Conservation (phyloP, 305 asterid species). For the Rubia occidens region DNA sequence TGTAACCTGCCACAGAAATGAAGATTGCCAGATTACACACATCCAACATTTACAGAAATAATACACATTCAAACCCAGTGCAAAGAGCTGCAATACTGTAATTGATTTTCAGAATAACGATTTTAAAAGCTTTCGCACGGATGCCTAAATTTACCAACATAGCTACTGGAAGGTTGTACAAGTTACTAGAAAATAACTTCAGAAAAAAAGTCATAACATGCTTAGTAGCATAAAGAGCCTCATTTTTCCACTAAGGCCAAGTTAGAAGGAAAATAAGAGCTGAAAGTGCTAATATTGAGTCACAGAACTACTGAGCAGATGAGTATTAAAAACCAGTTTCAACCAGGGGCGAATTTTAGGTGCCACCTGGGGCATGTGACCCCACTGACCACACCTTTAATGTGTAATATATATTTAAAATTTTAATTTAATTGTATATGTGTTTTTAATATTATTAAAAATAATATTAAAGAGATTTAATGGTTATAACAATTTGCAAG, state of each 20-base stretch:
- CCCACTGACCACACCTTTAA: no score
- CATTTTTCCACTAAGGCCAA: neutral
- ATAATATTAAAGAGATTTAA: no score
- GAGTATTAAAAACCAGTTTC: neutral
- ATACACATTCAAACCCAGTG: neutral
- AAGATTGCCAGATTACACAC: neutral
- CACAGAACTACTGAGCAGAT: neutral
- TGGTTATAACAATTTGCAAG: no score
- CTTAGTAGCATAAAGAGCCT: neutral
- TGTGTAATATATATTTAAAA: no score
- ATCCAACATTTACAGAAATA: neutral
- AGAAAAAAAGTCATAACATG: neutral
- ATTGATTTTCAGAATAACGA: neutral
- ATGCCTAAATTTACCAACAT: neutral
- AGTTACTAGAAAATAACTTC: neutral
- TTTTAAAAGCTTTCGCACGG: neutral
- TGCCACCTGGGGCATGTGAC: no score
- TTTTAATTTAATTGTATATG: no score
- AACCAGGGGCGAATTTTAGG: no score
- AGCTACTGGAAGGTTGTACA: neutral
- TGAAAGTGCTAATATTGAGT: neutral
- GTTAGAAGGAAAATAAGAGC: neutral
- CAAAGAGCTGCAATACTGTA: neutral
- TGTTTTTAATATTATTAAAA: no score
- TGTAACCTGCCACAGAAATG: constrained; percentile 46